Evolutionary conservation across 306 rosid genomes (phyloP), one percentile per base, ranked within the genome.

Genomic region (Gastrolobium bilobum): DNA sequence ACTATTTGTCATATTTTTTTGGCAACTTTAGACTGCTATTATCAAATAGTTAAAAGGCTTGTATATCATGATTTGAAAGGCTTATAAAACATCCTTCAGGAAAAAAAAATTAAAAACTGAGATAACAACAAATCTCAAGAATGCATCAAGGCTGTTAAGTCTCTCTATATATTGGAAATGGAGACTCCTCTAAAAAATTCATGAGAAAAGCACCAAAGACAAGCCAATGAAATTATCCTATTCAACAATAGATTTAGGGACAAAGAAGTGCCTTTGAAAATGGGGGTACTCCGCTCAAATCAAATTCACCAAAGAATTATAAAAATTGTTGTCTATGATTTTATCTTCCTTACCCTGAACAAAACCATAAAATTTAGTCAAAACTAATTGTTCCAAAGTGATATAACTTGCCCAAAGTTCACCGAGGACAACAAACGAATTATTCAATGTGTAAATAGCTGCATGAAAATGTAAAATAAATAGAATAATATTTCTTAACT

Each of bases 191-290:
- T 10, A 34, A 3, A 47, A 3, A 15, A 47, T 7, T 8, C 33
- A 59, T 31, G 10, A 43, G 46, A 11, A 31, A 2, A 30, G 43
- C 13, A 57, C 68, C 68, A 52, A 70, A 42, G 15, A 60, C 48
- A 5, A 47, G 34, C 35, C 26, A 61, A 46, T 4, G 14, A 75
- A 75, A 34, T 0, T 33, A 60, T 14, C 50, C 39, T n/a, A 20
- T 42, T 69, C 31, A 35, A 44, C 10, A 7, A 43, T 43, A 58
- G 6, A 73, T 10, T 44, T 59, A 74, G 34, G 46, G 46, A 37
- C 6, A 59, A 31, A 75, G 47, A 74, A 42, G 56, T 43, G 35
- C 35, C 69, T 15, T 9, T 44, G 59, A 60, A 74, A 74, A 58
- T 47, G 40, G 26, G 67, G 26, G 56, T 7, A 54, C n/a, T 56